A percentile compares a stretch with the other conserved stretches of the same genome.
phyloP scores from a whole-genome alignment of 495 filamentous ascomycete genomes.

The Acidomyces sp. region DNA sequence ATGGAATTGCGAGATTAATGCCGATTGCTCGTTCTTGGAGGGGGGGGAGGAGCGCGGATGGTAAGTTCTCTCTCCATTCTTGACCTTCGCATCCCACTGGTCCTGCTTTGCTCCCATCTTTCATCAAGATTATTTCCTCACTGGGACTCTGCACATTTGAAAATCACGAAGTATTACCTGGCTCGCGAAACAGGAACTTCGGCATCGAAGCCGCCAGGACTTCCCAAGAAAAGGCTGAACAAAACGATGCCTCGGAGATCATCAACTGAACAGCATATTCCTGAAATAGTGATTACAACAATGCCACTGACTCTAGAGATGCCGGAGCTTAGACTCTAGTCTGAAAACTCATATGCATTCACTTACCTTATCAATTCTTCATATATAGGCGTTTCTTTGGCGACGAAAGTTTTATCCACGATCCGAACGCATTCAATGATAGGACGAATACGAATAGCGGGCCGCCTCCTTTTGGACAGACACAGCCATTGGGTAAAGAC shows the following conservation, averaged over 20 bases:
- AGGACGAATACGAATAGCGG: conserved; percentile 14
- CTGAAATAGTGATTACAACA: no score
- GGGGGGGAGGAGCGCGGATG: conserved; percentile 80
- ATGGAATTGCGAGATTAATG: conserved; percentile 68
- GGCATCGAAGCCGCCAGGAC: conserved; percentile 10
- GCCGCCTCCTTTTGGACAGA: no score
- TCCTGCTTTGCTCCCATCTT: conserved; percentile 1
- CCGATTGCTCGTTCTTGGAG: conserved; percentile 67
- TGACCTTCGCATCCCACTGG: no score
- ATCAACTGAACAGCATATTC: no score
- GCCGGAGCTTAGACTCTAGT: no score
- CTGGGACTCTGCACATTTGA: no score
- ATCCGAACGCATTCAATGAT: conserved; percentile 24
- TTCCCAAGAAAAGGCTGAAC: background rate
- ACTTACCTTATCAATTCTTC: no score
- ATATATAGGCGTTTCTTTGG: conserved; percentile 22
- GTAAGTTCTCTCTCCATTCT: conserved; percentile 37
- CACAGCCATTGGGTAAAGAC: background rate
- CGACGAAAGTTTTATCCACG: conserved; percentile 22
- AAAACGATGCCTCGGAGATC: background rate
- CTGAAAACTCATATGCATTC: no score
- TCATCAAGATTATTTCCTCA: background rate
- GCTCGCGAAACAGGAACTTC: conserved; percentile 21
- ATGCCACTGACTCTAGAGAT: no score
- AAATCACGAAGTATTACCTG: no score